Evolutionary conservation across 2,329 filamentous ascomycete genomes (phyloP), one percentile per base, ranked within the genome.

Genomic region (Karstenula rhodostoma): DNA sequence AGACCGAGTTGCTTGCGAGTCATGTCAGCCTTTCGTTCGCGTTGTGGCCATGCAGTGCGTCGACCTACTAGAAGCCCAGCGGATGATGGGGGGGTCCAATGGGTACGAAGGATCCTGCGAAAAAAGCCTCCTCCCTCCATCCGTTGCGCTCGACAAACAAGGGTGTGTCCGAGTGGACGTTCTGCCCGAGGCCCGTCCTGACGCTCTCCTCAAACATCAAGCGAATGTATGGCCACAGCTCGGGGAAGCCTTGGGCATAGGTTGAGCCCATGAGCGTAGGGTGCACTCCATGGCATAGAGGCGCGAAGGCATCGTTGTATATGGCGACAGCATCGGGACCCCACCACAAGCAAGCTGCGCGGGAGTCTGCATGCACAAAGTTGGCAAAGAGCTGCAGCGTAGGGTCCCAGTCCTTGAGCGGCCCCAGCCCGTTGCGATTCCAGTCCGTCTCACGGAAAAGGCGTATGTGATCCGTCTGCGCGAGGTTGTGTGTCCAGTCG

Each of bases 341-440:
- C 69, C 73, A 76, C 72, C 72, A 76, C 33, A 76, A 47, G 60
- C 71, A 73, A 9, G 71, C 72, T 22, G 72, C 68, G 37, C 72
- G 67, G 22, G 72, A 71, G 58, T 75, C 73, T 13, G 66, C 70
- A 27, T 75, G 66, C 17, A 75, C 63, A 56, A 74, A 68, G 43
- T 64, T 61, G 7, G 69, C 67, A 55, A 74, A 73, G 43, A 73
- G 62, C 40, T 66, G 69, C 62, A 75, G 61, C 22, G 66, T 71
- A 9, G 65, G 56, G 23, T 63, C 63, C 73, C 74, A 77, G 22
- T 53, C 54, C 23, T 40, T 53, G 37, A 71, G 52, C 4, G 72
- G 70, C 4, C 73, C 73, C 50, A 76, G 59, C 27, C 33, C 44
- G 52, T 59, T 73, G 37, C 55, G 55, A 46, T 67, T 58, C 73